Evolutionary conservation across 2,329 filamentous ascomycete species (phyloP), one percentile per base, ranked within the genome.

Genomic region (Cordyceps militaris): DNA sequence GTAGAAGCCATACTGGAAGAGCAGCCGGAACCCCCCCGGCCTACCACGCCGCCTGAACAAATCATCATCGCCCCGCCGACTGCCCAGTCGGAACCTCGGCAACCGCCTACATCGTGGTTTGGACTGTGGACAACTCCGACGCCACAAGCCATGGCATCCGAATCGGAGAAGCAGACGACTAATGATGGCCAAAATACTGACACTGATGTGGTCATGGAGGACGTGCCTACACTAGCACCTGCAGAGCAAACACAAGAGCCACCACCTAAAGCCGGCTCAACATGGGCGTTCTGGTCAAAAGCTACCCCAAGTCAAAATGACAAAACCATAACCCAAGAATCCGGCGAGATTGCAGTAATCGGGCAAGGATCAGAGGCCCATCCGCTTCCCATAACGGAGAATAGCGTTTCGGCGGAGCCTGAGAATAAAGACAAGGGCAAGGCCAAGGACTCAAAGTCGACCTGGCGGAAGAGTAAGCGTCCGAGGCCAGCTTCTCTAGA

Each of bases 231-330:
- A 24, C 40, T 40, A 11, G 38, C 51, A n/a, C 50, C 50, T 1
- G 56, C 67, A 14, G 73, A 72, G 2, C 58, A 69, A 21, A 55
- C 67, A 13, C 68, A 64, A 32, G 65, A 67, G 9, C 65, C 72
- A 1, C 66, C 71, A n/a, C 77, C 77, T 5, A 74, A 79, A 16
- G 74, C 77, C 19, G 82, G 81, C 13, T 87, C 88, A 0, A 88
- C 86, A 0, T 93, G 89, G 89, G 88, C 86, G 0, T 92, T 93
- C 63, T 93, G 88, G 88, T 90, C 86, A 14, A 82, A 79, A 47
- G 84, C 86, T 62, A 70, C 76, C 1, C 68, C 73, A 8, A 74
- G 71, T 42, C 63, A 69, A 10, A 65, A 64, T 3, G 67, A 65
- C 0, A 73, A 72, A 50, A 56, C 66, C 11, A 34, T 66, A 2